Evolutionary conservation across 257 asterid genomes (phyloP), one percentile per base, ranked within the genome.

Genomic region (Fraxinus americana): DNA sequence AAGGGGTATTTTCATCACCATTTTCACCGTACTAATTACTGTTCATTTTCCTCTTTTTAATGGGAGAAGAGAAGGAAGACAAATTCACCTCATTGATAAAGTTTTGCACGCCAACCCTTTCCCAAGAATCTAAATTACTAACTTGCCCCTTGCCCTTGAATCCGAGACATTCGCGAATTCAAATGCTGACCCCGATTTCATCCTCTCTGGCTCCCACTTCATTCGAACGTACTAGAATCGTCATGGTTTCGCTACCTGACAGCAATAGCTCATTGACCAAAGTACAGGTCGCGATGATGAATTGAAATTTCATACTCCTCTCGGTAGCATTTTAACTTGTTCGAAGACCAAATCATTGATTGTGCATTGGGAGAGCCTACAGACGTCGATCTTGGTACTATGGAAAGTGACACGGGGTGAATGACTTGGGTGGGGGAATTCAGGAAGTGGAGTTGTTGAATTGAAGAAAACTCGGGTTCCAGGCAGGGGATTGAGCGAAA

Each of bases 301-400:
- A 35, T 71, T 78, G 8, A 83, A 50, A 27, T 85, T 79, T 72
- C 83, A 65, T 77, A 87, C 87, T 38, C 90, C 87, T n/a, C 89
- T 85, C 25, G 86, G 87, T 84, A 82, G 25, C 76, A 74, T 77
- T 19, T 52, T 35, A 80, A 83, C 39, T 81, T 85, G 13, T 80
- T 85, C 2, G 85, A 79, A 67, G 87, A 85, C 25, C 85, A 65
- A 75, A 79, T 70, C 77, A 68, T 34, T 0, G 74, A 75, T 21
- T 72, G 77, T 68, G 41, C 68, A 63, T 61, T 70, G 38, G 73
- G 78, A 52, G 67, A 59, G 11, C 30, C 67, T 19, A n/a, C 59
- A 30, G 32, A 59, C 38, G 70, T 48, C 16, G 67, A 66, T 17
- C 23, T 12, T 32, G 48, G 45, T 25, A 23, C 10, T 19, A 21